A percentile compares a stretch with the other conserved stretches of the same genome.
Conservation (phyloP, 2,329 filamentous ascomycete species). For the Neoarthrinium moseri region DNA sequence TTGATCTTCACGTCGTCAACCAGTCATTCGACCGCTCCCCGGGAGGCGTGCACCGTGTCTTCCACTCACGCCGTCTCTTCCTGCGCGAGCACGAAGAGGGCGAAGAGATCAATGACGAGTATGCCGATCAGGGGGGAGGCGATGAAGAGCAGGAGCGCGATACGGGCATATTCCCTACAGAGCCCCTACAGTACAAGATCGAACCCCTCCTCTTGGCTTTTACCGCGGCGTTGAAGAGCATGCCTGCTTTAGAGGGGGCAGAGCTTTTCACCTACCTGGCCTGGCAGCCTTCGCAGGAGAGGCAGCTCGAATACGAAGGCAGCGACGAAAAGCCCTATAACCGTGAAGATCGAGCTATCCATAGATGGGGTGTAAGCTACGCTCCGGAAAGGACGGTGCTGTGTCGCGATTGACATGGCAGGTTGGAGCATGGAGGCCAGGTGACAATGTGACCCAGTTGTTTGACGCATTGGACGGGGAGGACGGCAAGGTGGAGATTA, state of each 20-base stretch:
- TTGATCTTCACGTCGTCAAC: background rate
- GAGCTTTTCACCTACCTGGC: constrained; percentile 16
- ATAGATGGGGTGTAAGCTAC: constrained; percentile 17
- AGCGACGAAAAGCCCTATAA: constrained; percentile 10
- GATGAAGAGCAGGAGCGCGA: constrained; percentile 1
- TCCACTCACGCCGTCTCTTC: constrained; percentile 12
- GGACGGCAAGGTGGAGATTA: constrained; percentile 7
- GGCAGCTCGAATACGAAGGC: constrained; percentile 13
- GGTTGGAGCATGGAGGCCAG: constrained; percentile 16
- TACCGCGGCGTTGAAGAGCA: constrained; percentile 11
- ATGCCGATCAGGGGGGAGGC: background rate
- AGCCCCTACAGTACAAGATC: constrained; percentile 8
- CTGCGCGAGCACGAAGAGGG: constrained; percentile 11
- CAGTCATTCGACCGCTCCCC: constrained; percentile 17
- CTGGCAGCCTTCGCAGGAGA: constrained; percentile 15
- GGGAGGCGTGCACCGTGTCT: constrained; percentile 19
- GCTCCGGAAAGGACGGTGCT: constrained; percentile 12
- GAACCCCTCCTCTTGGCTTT: constrained; percentile 17
- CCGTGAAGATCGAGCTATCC: constrained; percentile 10
- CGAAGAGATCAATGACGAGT: constrained; percentile 15
- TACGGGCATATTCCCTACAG: constrained; percentile 17
- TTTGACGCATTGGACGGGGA: constrained; percentile 14
- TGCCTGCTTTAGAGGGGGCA: constrained; percentile 14
- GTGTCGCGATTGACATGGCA: constrained; percentile 16
- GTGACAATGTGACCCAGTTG: constrained; percentile 12